Percentiles rank a stretch among this genome's conserved stretches.
Conservation (phyloP, 208 protist species). For the Trypanosoma conorhini region DNA sequence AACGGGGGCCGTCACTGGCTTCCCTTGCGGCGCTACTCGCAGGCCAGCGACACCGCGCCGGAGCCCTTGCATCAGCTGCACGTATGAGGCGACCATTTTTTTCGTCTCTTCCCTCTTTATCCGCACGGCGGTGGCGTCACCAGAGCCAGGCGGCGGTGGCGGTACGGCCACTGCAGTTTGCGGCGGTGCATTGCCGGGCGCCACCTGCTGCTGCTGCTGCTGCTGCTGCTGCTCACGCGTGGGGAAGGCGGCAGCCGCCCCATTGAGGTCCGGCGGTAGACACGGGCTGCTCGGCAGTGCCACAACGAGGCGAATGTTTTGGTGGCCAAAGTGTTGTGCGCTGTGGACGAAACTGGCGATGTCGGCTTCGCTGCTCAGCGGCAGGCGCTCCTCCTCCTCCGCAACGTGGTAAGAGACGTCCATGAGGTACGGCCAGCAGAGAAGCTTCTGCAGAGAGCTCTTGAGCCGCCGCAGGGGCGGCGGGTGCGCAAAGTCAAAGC, state of each 20-base stretch:
- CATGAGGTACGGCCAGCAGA: neutral
- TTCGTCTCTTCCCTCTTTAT: slow-evolving; percentile 1
- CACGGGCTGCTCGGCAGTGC: neutral
- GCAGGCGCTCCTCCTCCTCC: slow-evolving; percentile 5
- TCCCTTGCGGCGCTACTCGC: neutral
- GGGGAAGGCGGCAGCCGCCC: neutral
- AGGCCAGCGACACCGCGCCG: neutral
- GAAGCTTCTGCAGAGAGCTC: neutral
- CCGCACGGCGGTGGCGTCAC: neutral
- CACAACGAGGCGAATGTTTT: slow-evolving; percentile 26
- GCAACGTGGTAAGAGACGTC: neutral
- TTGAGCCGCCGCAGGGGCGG: neutral
- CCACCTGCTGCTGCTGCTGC: neutral
- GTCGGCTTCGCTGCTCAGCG: slow-evolving; percentile 24
- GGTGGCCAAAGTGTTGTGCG: slow-evolving; percentile 26
- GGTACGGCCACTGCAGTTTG: neutral
- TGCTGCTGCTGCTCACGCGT: neutral
- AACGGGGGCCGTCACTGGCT: neutral
- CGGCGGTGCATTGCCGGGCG: neutral
- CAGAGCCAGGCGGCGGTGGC: neutral
- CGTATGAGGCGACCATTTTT: slow-evolving; percentile 1
- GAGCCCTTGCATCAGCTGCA: slow-evolving; percentile 1
- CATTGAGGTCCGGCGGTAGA: neutral
- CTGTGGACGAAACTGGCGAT: slow-evolving; percentile 25
- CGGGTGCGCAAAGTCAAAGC: neutral